Conservation (phyloP, 805 yeast species). For the Isabelozyma heimii region DNA sequence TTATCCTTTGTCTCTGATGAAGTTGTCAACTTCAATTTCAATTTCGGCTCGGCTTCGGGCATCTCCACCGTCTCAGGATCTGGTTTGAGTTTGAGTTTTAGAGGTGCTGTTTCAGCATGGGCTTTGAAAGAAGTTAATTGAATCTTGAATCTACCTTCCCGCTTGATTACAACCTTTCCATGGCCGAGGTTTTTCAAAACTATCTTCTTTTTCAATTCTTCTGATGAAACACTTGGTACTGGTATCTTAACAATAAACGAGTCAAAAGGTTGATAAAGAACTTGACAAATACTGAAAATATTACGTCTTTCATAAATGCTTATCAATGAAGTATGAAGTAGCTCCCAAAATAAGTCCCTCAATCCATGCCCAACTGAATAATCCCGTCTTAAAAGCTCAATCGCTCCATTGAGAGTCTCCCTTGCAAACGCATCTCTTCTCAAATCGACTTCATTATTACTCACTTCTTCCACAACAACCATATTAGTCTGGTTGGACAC, state of each 20-base stretch:
- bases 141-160: constrained; percentile 58
- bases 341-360: constrained; percentile 61
- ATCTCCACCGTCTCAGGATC: background rate
- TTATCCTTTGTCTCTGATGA: constrained; percentile 4
- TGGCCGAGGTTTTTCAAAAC: constrained; percentile 54
- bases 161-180: constrained; percentile 55
- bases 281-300: constrained; percentile 61
- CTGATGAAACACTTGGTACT: constrained; percentile 56
- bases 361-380: constrained; percentile 58
- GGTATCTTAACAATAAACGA: constrained; percentile 60
- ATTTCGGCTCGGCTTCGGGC: constrained; percentile 3
- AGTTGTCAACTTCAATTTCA: constrained; percentile 8
- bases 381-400: constrained; percentile 61
- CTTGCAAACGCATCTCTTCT: constrained; percentile 69
- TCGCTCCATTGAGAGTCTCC: constrained; percentile 60
- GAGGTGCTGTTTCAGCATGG: constrained; percentile 1
- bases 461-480: constrained; percentile 58
- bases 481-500: constrained; percentile 26
- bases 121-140: constrained; percentile 36
- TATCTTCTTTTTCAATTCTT: constrained; percentile 50
- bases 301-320: constrained; percentile 59
- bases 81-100: background rate
- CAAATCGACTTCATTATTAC: constrained; percentile 39
- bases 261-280: constrained; percentile 63
- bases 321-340: constrained; percentile 59